Evolutionary conservation across 768 basidiomycete genomes (phyloP).

Genomic region (Mycena chlorophos): DNA sequence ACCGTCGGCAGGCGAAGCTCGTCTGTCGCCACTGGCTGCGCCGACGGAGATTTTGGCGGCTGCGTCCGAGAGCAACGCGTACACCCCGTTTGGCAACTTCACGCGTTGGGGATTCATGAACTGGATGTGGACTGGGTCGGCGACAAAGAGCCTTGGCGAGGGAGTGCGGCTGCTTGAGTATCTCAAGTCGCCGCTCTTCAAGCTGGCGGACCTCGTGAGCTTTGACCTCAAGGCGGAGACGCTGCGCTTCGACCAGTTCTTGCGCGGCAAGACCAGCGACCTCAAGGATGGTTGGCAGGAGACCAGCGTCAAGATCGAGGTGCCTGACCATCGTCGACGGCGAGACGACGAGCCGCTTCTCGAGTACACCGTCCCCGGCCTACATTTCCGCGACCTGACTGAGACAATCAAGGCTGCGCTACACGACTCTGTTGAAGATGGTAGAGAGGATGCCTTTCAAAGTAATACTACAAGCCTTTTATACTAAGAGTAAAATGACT

Average conservation of each 20-base stretch:
- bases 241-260: conserved; percentile 12
- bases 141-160: conserved; percentile 20
- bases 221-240: conserved; percentile 19
- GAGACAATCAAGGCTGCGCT: conserved; percentile 18
- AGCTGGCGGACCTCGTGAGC: conserved; percentile 8
- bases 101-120: conserved; percentile 23
- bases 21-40: background rate
- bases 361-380: conserved; percentile 13
- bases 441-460: too few species aligned
- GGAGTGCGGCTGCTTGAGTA: conserved; percentile 16
- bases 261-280: background rate
- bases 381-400: conserved; percentile 19
- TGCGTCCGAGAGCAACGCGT: background rate
- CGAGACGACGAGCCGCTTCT: background rate
- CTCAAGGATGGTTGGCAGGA: conserved; percentile 20
- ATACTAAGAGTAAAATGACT: too few species aligned
- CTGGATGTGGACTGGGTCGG: conserved; percentile 26
- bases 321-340: conserved; percentile 13
- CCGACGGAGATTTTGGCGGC: background rate
- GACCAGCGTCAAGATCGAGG: conserved; percentile 13
- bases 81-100: conserved; percentile 19
- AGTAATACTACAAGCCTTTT: too few species aligned
- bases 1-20: background rate
- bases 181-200: conserved; percentile 22
- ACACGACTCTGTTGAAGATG: too few species aligned